Evolutionary conservation across 305 asterid species (phyloP), one percentile per base, ranked within the genome.

Genomic region (Fraxinus angustifolia): DNA sequence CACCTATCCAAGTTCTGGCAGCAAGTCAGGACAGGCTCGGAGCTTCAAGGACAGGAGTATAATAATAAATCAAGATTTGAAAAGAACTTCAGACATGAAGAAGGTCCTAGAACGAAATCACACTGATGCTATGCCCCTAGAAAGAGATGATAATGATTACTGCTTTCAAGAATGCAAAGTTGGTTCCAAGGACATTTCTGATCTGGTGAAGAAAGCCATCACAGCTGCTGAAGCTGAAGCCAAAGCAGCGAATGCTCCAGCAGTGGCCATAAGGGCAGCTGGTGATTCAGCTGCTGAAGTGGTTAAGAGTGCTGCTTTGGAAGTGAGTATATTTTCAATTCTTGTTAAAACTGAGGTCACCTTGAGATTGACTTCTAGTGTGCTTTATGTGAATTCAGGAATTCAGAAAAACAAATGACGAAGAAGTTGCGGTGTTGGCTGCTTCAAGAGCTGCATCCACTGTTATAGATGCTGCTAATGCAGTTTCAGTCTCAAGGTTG

Each of bases 181-280:
- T 81, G 99, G 99, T 68, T 89, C 93, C 80, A 93, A 83, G 77
- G 98, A 93, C 89, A 88, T 94, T 36, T 86, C 91, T 79, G 93
- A 90, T 78, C 84, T 93, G 84, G 99, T 96, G 68, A 92, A 88
- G 88, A 92, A 88, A 84, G 99, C 98, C 80, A 95, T 96, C 80
- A 83, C 87, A 84, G 98, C 99, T 87, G 99, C 99, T 82, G 98
- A 94, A 87, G 93, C 98, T 76, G 99, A 96, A 90, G 99, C 99
- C 78, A 89, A 92, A 90, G 87, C 93, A 71, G 98, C 96, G 83
- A 88, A 91, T 87, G 99, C 99, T 90, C 97, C 97, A 79, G 87
- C 87, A 21, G 89, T 84, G 82, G 99, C 99, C 76, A 84, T 96
- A 80, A 89, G 83, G 89, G 93, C 98, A 62, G 99, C 97, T 79